Evolutionary conservation across 73 alveolate genomes (phyloP).

Genomic region (Paramecium primaurelia): DNA sequence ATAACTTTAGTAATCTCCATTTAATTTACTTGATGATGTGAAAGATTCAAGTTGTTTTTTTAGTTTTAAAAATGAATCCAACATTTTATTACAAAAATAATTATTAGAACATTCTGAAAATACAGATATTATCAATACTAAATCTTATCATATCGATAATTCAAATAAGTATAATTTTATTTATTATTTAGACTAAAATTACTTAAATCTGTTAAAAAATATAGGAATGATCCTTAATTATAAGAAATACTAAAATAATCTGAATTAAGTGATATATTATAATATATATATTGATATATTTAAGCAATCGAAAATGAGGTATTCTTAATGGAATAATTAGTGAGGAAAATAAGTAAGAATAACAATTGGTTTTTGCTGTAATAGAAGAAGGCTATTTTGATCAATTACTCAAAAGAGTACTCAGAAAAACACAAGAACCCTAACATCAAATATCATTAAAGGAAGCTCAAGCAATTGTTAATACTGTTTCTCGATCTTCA

Average conservation of each 20-base stretch:
- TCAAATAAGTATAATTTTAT: neutral
- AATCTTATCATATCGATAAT: neutral
- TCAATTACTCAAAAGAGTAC: neutral
- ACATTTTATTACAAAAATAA: neutral
- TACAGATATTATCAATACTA: neutral
- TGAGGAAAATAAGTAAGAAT: neutral
- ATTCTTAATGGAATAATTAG: conserved; percentile 14
- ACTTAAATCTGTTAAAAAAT: neutral
- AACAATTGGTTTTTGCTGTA: neutral
- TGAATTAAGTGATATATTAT: neutral
- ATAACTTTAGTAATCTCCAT: neutral
- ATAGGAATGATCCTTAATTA: neutral
- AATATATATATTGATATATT: neutral
- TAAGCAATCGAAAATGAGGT: neutral
- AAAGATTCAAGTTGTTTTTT: neutral
- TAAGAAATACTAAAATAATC: neutral
- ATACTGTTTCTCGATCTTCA: neutral
- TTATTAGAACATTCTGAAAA: conserved; percentile 1
- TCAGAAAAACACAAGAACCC: neutral
- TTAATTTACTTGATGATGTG: neutral
- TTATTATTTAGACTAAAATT: neutral
- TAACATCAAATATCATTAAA: neutral
- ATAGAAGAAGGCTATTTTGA: conserved; percentile 7
- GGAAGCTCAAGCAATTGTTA: neutral
- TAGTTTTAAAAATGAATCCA: neutral